Percentiles rank a stretch among this genome's conserved stretches.
phyloP scores from a whole-genome alignment of 1,139 yeast genomes.

The Arxiozyma heterogenica region DNA sequence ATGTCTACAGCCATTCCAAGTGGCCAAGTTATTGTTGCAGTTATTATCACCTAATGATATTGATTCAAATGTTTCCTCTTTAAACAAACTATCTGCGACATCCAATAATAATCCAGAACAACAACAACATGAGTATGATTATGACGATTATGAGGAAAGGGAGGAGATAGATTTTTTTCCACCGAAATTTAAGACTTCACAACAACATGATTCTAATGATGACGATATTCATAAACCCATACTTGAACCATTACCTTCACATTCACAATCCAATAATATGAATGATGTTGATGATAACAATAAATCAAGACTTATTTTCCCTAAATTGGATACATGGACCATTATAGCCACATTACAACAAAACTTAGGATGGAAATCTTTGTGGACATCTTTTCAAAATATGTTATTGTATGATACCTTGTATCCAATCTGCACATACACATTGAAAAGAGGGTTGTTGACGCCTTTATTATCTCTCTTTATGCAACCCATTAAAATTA shows the following conservation, averaged over 20 bases:
- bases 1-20: slow-evolving; percentile 82
- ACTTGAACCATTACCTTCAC: not conserved
- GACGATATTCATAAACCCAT: not conserved
- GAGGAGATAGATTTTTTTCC: slow-evolving; percentile 50
- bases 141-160: not conserved
- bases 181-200: slow-evolving; percentile 1
- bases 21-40: slow-evolving; percentile 68
- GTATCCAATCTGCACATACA: not conserved
- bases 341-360: not conserved
- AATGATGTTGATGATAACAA: too few species aligned
- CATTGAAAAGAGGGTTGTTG: not conserved
- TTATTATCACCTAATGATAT: not conserved
- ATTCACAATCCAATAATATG: not conserved
- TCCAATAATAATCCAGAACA: not conserved
- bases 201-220: not conserved
- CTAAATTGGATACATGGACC: not conserved
- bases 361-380: not conserved
- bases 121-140: not conserved
- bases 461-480: not conserved
- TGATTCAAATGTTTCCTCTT: not conserved
- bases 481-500: not conserved
- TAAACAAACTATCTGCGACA: not conserved
- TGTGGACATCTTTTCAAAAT: slow-evolving; percentile 2
- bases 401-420: not conserved
- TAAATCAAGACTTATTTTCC: slow-evolving; percentile 22